These are phyloP conservation scores for Penicillium sp. DNA, from an alignment of 2,329 filamentous ascomycete genomes.

Conservation along the genomic window DNA sequence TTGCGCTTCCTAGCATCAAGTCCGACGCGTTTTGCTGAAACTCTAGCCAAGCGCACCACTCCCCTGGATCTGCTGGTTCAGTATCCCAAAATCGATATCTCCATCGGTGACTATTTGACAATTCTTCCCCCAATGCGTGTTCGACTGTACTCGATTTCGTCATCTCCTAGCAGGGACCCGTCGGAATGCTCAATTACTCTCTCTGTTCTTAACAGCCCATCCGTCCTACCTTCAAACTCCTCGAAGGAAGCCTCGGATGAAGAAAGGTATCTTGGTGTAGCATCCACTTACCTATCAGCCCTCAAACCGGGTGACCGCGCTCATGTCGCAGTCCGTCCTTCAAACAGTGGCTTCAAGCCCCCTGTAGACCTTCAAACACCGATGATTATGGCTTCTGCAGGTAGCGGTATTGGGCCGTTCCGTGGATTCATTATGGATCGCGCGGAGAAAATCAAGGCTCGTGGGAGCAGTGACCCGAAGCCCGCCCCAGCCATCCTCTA, in stretches of 20 bases:
- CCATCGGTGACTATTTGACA: conserved; percentile 63
- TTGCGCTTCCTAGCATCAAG: conserved; percentile 27
- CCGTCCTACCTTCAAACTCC: neutral
- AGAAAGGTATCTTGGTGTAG: conserved; percentile 5
- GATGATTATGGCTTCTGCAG: conserved; percentile 39
- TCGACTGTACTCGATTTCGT: conserved; percentile 77
- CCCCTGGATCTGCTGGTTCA: conserved; percentile 64
- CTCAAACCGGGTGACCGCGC: conserved; percentile 30
- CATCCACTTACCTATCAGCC: conserved; percentile 40
- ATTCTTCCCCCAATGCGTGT: conserved; percentile 75
- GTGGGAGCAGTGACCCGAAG: conserved; percentile 20
- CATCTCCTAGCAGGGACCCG: conserved; percentile 41
- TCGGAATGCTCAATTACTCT: neutral
- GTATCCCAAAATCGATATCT: conserved; percentile 56
- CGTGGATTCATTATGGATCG: conserved; percentile 62
- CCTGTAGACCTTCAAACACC: conserved; percentile 32
- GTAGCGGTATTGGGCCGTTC: conserved; percentile 59
- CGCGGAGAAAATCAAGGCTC: conserved; percentile 34
- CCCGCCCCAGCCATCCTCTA: conserved; percentile 34
- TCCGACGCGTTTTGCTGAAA: conserved; percentile 36
- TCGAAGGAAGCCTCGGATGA: conserved; percentile 38
- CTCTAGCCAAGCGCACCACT: conserved; percentile 47
- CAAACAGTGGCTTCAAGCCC: conserved; percentile 34
- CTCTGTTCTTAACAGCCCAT: neutral
- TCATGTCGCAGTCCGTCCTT: conserved; percentile 34